These are phyloP conservation scores for Serpula lacrymans DNA, from an alignment of 768 basidiomycete species.

Conservation along the genomic window DNA sequence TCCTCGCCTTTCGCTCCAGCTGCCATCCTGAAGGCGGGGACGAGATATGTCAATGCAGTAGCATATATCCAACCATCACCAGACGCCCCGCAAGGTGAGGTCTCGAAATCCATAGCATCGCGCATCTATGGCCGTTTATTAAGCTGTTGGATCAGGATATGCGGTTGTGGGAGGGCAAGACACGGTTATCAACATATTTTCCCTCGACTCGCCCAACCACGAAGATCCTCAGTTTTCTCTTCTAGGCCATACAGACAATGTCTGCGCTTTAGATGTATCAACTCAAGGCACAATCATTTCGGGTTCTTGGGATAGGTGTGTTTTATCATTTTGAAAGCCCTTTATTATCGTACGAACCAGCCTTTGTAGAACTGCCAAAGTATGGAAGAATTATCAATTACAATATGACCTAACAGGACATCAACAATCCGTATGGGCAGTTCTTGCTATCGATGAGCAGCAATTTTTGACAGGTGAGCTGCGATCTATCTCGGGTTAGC, in stretches of 20 bases:
- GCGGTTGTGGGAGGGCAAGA: conserved; percentile 89
- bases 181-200: conserved; percentile 80
- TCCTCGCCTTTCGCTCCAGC: conserved; percentile 51
- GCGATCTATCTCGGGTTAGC: not conserved
- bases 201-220: conserved; percentile 48
- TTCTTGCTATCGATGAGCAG: conserved; percentile 72
- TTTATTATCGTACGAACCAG: not conserved
- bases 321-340: conserved; percentile 7
- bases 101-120: conserved; percentile 2
- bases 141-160: conserved; percentile 53
- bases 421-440: conserved; percentile 92
- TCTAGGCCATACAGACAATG: conserved; percentile 86
- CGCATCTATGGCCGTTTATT: conserved; percentile 7
- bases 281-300: conserved; percentile 77
- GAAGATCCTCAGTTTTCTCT: conserved; percentile 80
- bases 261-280: conserved; percentile 78
- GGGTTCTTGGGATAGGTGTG: conserved; percentile 96
- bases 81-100: conserved; percentile 67
- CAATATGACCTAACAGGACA: conserved; percentile 80
- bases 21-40: conserved; percentile 57
- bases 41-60: conserved; percentile 79
- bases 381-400: conserved; percentile 81
- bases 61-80: conserved; percentile 70
- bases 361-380: conserved; percentile 79
- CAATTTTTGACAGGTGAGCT: conserved; percentile 75